These are phyloP conservation scores for Xylariaceae sp. DNA, from an alignment of 2,329 filamentous ascomycete genomes.

Conservation along the genomic window DNA sequence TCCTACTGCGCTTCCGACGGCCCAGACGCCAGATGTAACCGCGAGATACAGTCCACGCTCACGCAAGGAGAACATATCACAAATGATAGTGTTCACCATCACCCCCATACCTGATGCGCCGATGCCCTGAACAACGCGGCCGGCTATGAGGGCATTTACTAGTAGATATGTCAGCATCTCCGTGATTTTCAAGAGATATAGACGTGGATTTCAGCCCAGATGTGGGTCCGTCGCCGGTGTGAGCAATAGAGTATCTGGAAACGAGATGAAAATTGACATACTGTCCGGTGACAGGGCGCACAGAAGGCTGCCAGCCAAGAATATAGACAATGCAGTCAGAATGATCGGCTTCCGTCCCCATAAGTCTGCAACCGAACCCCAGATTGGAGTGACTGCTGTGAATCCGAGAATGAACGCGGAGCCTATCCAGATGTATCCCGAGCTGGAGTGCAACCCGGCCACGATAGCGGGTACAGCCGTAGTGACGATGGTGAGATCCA, in stretches of 20 bases:
- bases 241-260: no score
- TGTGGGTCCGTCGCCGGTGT: no score
- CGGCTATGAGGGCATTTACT: background rate
- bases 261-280: background rate
- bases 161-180: background rate
- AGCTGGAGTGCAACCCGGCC: background rate
- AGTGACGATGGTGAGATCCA: background rate
- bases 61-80: constrained; percentile 50
- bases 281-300: background rate
- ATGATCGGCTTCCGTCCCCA: background rate
- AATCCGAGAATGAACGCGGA: background rate
- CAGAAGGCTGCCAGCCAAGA: background rate
- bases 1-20: constrained; percentile 60
- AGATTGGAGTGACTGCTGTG: background rate
- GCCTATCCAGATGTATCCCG: background rate
- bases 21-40: constrained; percentile 64
- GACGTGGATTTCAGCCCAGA: no score
- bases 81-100: constrained; percentile 51
- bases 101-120: constrained; percentile 50
- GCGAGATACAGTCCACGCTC: constrained; percentile 53
- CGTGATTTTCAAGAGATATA: background rate
- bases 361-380: background rate
- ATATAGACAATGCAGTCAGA: background rate
- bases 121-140: constrained; percentile 41
- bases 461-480: background rate